Conservation (phyloP, 2,329 filamentous ascomycete species). For the Lecanoromycetidae sp. region DNA sequence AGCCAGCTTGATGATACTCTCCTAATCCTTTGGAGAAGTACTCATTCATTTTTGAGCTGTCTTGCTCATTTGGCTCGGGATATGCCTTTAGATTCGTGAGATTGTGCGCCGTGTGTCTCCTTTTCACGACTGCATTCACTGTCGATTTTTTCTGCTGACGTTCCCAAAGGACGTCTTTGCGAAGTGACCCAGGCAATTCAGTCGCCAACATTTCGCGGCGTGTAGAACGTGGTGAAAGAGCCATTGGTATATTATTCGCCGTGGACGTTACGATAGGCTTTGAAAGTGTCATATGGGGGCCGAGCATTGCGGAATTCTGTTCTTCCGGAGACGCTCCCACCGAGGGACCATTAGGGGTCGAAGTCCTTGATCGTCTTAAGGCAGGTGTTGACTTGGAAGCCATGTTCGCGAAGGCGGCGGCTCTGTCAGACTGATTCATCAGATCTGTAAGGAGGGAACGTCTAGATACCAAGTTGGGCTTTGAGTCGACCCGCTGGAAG, state of each 20-base stretch:
- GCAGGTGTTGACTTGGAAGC: slow-evolving; percentile 43
- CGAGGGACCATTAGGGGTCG: slow-evolving; percentile 56
- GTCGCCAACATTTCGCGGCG: slow-evolving; percentile 91
- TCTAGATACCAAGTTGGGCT: slow-evolving; percentile 69
- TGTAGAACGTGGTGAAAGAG: slow-evolving; percentile 81
- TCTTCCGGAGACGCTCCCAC: slow-evolving; percentile 46
- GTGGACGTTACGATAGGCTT: slow-evolving; percentile 72
- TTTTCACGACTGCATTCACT: slow-evolving; percentile 76
- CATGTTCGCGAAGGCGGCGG: slow-evolving; percentile 54
- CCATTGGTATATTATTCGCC: slow-evolving; percentile 47
- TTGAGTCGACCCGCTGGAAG: slow-evolving; percentile 86
- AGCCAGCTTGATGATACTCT: slow-evolving; percentile 76
- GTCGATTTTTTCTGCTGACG: slow-evolving; percentile 87
- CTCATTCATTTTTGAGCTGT: slow-evolving; percentile 57
- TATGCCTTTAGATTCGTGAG: slow-evolving; percentile 78
- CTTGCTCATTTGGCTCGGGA: slow-evolving; percentile 51
- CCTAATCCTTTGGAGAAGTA: slow-evolving; percentile 74
- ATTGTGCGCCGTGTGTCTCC: slow-evolving; percentile 81
- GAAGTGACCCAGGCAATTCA: slow-evolving; percentile 83
- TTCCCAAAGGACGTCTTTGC: slow-evolving; percentile 87
- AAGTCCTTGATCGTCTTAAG: slow-evolving; percentile 49
- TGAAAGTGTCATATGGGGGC: slow-evolving; percentile 53
- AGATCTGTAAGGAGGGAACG: slow-evolving; percentile 82
- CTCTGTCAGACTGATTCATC: slow-evolving; percentile 68
- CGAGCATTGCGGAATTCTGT: slow-evolving; percentile 48